These are phyloP conservation scores for Aphanomyces cochlioides DNA, from an alignment of 352 stramenopile species.

Conservation along the genomic window DNA sequence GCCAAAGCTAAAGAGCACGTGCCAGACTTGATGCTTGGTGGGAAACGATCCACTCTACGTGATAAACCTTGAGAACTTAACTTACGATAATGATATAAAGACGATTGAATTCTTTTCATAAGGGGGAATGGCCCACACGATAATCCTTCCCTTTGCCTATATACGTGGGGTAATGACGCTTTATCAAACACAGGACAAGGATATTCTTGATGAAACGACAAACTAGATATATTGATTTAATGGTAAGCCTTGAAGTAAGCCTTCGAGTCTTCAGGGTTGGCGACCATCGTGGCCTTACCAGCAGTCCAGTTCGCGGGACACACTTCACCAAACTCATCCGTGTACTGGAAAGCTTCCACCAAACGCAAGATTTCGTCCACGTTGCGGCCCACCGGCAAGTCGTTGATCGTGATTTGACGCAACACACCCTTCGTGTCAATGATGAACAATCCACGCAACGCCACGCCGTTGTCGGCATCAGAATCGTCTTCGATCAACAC, in stretches of 20 bases:
- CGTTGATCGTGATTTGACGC: conserved; percentile 85
- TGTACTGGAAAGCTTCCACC: conserved; percentile 90
- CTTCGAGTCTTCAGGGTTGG: conserved; percentile 68
- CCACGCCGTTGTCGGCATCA: conserved; percentile 53
- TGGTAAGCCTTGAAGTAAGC: conserved; percentile 49
- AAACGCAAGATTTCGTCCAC: conserved; percentile 89
- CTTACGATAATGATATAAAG: too few species aligned
- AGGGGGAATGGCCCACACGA: too few species aligned
- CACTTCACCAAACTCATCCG: conserved; percentile 86
- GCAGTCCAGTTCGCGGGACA: conserved; percentile 92
- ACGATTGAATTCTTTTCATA: too few species aligned
- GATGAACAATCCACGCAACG: conserved; percentile 88
- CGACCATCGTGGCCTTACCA: conserved; percentile 82
- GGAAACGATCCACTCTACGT: conserved; percentile 1
- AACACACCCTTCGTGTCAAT: conserved; percentile 83
- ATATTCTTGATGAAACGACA: too few species aligned
- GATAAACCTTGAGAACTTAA: neutral
- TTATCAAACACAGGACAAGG: too few species aligned
- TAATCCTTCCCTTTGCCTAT: too few species aligned
- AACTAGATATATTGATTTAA: too few species aligned
- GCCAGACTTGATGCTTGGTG: conserved; percentile 11
- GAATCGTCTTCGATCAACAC: conserved; percentile 66
- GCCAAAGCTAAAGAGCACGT: conserved; percentile 10
- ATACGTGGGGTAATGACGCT: too few species aligned
- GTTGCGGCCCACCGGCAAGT: conserved; percentile 83